Evolutionary conservation across 2,329 filamentous ascomycete genomes (phyloP), one percentile per base, ranked within the genome.

Genomic region (Aspergillus quadricinctus): DNA sequence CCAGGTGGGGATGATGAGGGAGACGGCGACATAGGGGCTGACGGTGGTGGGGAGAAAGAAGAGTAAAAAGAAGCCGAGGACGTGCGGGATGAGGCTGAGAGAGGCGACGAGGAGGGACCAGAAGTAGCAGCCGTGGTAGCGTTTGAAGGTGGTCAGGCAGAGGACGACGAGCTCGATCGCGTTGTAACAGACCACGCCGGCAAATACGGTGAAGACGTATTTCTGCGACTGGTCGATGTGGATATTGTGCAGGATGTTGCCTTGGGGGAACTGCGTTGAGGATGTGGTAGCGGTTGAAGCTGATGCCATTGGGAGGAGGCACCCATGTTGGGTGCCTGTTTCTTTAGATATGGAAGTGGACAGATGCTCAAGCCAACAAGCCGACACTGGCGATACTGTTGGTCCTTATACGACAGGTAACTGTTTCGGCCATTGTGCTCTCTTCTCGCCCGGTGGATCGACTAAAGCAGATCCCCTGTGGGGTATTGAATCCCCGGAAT

Each of bases 61-160:
- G 55, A 77, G 75, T 48, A 79, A 64, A 43, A 78, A 46, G 61
- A 75, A 78, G 0, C 75, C 76, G 7, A 78, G 58, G 7, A 69
- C 64, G 60, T 78, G 70, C 0, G 75, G 69, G 7, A 76, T 65
- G 35, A 79, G 72, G 29, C 75, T 73, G 17, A 61, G 27, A 19
- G 75, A 74, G 5, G 78, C 67, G n/a, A 75, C 57, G 17, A 79
- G 63, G 40, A 78, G 61, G 57, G 72, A 76, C 72, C 75, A 80
- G 61, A 80, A 80, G 61, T 80, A 80, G 9, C 78, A 69, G 1
- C 77, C 75, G 4, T 58, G 64, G 46, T 72, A 74, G 40, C 67
- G 67, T 48, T 70, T 74, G 64, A 80, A 80, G 4, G 76, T 77
- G 55, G 72, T 66, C 53, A 78, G 75, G 51, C 78, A 70, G 52